A percentile compares a stretch with the other conserved stretches of the same genome.
These are phyloP conservation scores for Phylloporus arenicola DNA, from an alignment of 768 basidiomycete species.

Conservation along the genomic window DNA sequence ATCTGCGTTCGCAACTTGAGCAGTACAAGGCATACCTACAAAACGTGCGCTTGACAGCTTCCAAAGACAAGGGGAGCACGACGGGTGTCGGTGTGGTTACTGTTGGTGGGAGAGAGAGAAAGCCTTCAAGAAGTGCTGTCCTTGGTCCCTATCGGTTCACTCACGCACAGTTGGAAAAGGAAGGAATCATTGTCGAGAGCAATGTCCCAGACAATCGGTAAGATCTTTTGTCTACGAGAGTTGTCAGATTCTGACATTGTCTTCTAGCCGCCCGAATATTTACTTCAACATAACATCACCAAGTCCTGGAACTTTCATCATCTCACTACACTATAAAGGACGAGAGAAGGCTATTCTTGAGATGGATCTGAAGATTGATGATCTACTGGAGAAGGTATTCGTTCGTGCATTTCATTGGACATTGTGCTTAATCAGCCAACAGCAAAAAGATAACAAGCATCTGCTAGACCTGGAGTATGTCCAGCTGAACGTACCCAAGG, in stretches of 20 bases:
- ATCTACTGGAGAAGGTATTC: constrained; percentile 90
- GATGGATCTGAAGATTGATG: constrained; percentile 99
- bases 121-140: constrained; percentile 75
- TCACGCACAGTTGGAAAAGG: constrained; percentile 97
- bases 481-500: constrained; percentile 93
- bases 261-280: constrained; percentile 83
- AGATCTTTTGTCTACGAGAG: constrained; percentile 17
- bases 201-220: constrained; percentile 98
- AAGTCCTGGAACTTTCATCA: constrained; percentile 97
- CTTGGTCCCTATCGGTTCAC: constrained; percentile 97
- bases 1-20: constrained; percentile 91
- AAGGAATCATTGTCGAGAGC: constrained; percentile 98
- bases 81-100: constrained; percentile 92
- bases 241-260: neutral
- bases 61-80: constrained; percentile 82
- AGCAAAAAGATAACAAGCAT: constrained; percentile 99
- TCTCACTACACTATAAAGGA: constrained; percentile 97
- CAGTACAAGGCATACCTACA: constrained; percentile 99
- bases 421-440: constrained; percentile 17
- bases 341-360: constrained; percentile 98
- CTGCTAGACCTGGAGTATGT: constrained; percentile 96
- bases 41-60: constrained; percentile 87
- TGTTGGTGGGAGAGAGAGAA: constrained; percentile 97
- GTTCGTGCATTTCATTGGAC: neutral
- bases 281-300: constrained; percentile 99